Evolutionary conservation across 1,284 basidiomycete species (phyloP), one percentile per base, ranked within the genome.

Genomic region (Papiliotrema nemorosa): DNA sequence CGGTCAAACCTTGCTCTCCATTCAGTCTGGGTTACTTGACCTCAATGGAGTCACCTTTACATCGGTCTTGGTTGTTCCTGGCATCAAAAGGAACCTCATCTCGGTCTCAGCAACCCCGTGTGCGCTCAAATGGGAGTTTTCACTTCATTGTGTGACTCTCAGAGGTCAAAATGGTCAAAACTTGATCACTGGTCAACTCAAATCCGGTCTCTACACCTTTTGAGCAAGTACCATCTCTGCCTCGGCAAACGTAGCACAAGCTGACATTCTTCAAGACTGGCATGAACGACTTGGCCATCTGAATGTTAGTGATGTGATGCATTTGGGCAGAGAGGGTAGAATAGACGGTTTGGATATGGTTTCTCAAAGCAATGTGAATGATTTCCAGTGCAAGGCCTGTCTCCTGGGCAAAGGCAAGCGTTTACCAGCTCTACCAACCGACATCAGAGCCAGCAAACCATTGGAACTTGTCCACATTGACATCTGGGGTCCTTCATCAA

Each of bases 401-500:
- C 9, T 38, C 16, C n/a, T 38, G 21, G 36, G 36, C 36, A 38
- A 38, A 22, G 36, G 36, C 9, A 7, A 9, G 18, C 36, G n/a
- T 7, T n/a, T 38, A 9, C 7, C 36, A 9, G 16, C 36, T 10
- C 36, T 22, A 10, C n/a, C 36, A 9, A 38, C 16, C 6, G 36
- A 38, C 21, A n/a, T 38, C n/a, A 9, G 36, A 38, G 36, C 36
- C 18, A n/a, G 6, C 16, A 38, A n/a, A n/a, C 36, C 36, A 7
- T 38, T 38, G 36, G 36, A n/a, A 38, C 9, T 38, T 6, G 18
- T 38, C 36, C 36, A 38, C 36, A 52, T 24, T 24, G 50, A 47
- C 13, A 47, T 47, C 18, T 52, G 45, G 50, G 45, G 50, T 37
- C 36, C 36, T 10, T 7, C 36, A 9, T 22, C 36, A 38, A 22